phyloP scores from a whole-genome alignment of 352 stramenopile species.

The Globisporangium lucens region DNA sequence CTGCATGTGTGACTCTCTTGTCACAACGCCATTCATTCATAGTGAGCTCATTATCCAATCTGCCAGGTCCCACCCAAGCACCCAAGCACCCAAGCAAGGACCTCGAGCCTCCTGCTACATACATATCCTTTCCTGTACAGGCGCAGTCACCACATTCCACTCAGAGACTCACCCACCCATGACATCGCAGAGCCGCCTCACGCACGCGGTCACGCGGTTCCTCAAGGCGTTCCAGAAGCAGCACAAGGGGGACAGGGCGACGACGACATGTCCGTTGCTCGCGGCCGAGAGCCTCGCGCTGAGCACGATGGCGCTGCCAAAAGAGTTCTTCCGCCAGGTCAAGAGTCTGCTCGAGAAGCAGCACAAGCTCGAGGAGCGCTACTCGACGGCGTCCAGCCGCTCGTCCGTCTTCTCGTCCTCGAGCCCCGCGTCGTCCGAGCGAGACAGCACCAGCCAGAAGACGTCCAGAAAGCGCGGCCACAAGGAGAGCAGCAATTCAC shows the following conservation, averaged over 20 bases:
- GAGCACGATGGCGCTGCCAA: constrained; percentile 22
- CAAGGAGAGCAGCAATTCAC: constrained; percentile 18
- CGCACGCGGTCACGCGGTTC: constrained; percentile 35
- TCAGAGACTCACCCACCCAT: neutral
- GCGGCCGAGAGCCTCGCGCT: constrained; percentile 6
- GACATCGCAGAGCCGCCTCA: constrained; percentile 31
- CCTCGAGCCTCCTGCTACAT: too few relatives aligned
- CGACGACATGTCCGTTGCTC: constrained; percentile 21
- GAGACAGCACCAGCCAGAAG: constrained; percentile 15
- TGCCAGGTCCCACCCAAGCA: neutral
- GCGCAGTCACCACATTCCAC: too few relatives aligned
- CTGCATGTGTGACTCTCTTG: neutral
- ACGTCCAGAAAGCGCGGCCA: neutral
- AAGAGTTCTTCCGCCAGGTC: constrained; percentile 34
- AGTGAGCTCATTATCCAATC: constrained; percentile 1
- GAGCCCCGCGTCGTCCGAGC: constrained; percentile 1
- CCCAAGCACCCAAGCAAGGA: too few relatives aligned
- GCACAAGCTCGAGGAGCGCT: constrained; percentile 19
- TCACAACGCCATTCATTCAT: neutral
- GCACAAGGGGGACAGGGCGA: constrained; percentile 13
- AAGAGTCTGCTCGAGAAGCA: constrained; percentile 10
- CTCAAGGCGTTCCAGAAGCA: constrained; percentile 39
- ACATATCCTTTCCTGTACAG: neutral
- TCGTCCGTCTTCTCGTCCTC: constrained; percentile 8
- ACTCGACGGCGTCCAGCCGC: neutral